Conservation (phyloP, 305 asterid species). For the Fraxinus platypoda region DNA sequence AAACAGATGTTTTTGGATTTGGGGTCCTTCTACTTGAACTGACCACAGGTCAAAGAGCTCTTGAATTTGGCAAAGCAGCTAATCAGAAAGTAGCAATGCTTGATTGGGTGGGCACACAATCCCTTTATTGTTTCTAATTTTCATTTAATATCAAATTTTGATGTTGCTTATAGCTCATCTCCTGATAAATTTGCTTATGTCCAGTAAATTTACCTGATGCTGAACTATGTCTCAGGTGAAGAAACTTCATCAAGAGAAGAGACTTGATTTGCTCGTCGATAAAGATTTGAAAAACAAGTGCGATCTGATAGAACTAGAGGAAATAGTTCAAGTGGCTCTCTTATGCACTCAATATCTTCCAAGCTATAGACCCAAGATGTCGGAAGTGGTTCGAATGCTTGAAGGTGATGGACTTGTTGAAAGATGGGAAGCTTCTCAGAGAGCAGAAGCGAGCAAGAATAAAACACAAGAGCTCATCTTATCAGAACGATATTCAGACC, state of each 20-base stretch:
- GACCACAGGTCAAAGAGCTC: conserved; percentile 47
- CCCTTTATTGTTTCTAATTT: not conserved
- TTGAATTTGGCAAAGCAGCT: conserved; percentile 46
- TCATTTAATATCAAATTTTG: not conserved
- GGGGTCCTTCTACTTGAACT: conserved; percentile 52
- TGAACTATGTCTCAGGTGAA: conserved; percentile 29
- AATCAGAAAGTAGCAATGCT: conserved; percentile 49
- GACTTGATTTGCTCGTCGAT: conserved; percentile 38
- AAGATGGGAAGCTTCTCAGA: conserved; percentile 50
- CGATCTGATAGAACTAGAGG: conserved; percentile 42
- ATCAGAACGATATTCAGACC: conserved; percentile 46
- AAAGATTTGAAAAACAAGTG: conserved; percentile 36
- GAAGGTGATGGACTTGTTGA: conserved; percentile 56
- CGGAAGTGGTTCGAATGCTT: conserved; percentile 54
- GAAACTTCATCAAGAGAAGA: conserved; percentile 47
- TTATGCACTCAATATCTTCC: conserved; percentile 48
- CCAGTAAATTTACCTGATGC: not conserved
- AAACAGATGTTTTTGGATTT: conserved; percentile 52
- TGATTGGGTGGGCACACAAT: conserved; percentile 41
- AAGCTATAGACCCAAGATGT: conserved; percentile 47
- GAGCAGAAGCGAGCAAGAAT: conserved; percentile 30
- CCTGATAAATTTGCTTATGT: not conserved
- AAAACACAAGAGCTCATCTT: conserved; percentile 32
- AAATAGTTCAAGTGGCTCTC: conserved; percentile 51
- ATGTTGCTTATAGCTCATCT: not conserved